Percentiles rank a stretch among this genome's conserved stretches.
Evolutionary conservation across 169 alveolate species (phyloP).

Genomic region (Toxoplasma gondii): DNA sequence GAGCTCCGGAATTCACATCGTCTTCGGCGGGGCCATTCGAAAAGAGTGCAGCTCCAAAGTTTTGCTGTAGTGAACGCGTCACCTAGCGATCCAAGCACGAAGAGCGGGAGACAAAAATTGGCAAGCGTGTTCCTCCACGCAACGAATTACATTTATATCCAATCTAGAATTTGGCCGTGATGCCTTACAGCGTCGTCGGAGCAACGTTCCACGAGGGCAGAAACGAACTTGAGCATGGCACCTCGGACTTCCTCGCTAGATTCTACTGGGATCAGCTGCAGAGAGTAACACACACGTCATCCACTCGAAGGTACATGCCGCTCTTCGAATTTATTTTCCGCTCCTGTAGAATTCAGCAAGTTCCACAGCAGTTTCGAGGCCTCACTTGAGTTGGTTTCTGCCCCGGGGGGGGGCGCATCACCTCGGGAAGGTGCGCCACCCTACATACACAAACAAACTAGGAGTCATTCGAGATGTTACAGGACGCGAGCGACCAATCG

Average conservation of each 20-base stretch:
- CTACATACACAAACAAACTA: not conserved
- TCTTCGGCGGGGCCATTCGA: not conserved
- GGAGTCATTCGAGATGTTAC: not conserved
- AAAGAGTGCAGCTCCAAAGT: too few species aligned
- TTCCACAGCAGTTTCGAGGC: too few species aligned
- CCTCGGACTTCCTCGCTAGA: conserved; percentile 64
- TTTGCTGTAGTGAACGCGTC: too few species aligned
- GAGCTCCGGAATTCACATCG: not conserved
- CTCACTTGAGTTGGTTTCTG: conserved; percentile 43
- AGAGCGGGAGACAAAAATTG: not conserved
- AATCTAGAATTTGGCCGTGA: not conserved
- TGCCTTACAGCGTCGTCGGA: conserved; percentile 45
- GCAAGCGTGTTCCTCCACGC: not conserved
- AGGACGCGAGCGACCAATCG: not conserved
- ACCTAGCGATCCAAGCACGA: too few species aligned
- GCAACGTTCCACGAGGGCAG: conserved; percentile 36
- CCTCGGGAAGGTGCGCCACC: conserved; percentile 66
- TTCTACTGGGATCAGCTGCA: conserved; percentile 67
- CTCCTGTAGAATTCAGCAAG: too few species aligned
- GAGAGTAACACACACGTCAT: not conserved
- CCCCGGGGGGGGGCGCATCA: conserved; percentile 67
- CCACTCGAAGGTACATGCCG: not conserved
- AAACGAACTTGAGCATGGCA: conserved; percentile 36
- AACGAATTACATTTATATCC: not conserved
- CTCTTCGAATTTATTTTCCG: too few species aligned